These are phyloP conservation scores for Pelargonium cotyledonis DNA, from an alignment of 441 rosid species.

Conservation along the genomic window DNA sequence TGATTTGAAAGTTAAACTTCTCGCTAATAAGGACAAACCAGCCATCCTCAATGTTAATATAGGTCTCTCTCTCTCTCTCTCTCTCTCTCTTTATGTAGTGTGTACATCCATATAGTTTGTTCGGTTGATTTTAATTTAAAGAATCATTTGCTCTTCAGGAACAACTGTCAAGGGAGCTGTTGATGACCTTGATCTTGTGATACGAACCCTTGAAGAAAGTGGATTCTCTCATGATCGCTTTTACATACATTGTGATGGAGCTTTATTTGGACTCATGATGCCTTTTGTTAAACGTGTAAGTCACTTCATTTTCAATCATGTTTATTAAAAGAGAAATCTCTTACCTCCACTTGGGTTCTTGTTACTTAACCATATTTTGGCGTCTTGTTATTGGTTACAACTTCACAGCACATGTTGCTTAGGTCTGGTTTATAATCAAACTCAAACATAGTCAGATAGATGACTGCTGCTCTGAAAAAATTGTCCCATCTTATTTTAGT, in stretches of 20 bases:
- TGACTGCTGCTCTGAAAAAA: no score
- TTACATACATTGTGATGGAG: conserved; percentile 94
- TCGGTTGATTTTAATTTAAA: not conserved
- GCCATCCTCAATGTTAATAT: conserved; percentile 81
- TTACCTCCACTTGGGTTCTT: not conserved
- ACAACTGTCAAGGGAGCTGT: conserved; percentile 96
- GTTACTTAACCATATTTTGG: not conserved
- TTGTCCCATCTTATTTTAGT: no score
- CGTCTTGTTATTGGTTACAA: not conserved
- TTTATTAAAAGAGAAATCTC: not conserved
- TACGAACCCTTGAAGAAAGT: conserved; percentile 72
- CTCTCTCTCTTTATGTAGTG: no score
- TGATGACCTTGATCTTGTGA: conserved; percentile 88
- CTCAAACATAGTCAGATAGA: no score
- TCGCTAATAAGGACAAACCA: conserved; percentile 73
- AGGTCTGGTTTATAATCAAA: no score
- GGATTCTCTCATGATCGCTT: conserved; percentile 65
- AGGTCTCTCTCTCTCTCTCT: conserved; percentile 33
- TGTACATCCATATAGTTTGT: not conserved
- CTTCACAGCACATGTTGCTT: not conserved
- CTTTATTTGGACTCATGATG: conserved; percentile 93
- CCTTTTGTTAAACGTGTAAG: conserved; percentile 87
- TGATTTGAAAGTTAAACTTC: conserved; percentile 53
- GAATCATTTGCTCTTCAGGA: conserved; percentile 34
- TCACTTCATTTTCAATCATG: conserved; percentile 6